Evolutionary conservation across 768 basidiomycete species (phyloP).

Genomic region (Candolleomyces aberdarensis): DNA sequence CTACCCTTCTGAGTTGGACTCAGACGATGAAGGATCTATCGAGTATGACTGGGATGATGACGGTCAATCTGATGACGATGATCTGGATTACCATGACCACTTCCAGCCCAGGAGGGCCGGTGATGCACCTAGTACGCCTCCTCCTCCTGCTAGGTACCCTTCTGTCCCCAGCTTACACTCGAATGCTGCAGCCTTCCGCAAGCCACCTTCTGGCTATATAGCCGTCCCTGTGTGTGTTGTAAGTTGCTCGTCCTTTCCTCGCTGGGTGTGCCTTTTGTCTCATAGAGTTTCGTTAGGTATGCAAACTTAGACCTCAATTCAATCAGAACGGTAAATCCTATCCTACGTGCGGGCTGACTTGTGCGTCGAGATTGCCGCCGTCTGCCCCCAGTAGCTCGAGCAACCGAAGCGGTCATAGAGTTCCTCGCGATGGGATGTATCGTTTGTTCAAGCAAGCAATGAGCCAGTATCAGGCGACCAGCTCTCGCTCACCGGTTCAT

Average conservation of each 20-base stretch:
- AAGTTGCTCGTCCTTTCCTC: neutral
- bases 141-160: no score
- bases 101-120: no score
- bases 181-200: no score
- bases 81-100: neutral
- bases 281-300: constrained; percentile 13
- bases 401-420: neutral
- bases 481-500: no score
- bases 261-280: neutral
- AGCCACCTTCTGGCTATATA: no score
- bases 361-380: constrained; percentile 12
- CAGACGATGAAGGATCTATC: constrained; percentile 2
- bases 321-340: constrained; percentile 17
- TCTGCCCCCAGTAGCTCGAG: neutral
- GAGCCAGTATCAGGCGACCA: no score
- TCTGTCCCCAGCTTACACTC: no score
- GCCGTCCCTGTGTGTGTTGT: neutral
- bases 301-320: constrained; percentile 14
- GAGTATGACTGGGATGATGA: neutral
- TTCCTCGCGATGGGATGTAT: no score
- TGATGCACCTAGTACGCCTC: no score
- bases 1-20: constrained; percentile 5
- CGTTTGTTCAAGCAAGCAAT: no score
- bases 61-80: neutral
- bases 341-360: constrained; percentile 26